A percentile compares a stretch with the other conserved stretches of the same genome.
Evolutionary conservation across 495 filamentous ascomycete species (phyloP).

Genomic region (Xylaria castorea): DNA sequence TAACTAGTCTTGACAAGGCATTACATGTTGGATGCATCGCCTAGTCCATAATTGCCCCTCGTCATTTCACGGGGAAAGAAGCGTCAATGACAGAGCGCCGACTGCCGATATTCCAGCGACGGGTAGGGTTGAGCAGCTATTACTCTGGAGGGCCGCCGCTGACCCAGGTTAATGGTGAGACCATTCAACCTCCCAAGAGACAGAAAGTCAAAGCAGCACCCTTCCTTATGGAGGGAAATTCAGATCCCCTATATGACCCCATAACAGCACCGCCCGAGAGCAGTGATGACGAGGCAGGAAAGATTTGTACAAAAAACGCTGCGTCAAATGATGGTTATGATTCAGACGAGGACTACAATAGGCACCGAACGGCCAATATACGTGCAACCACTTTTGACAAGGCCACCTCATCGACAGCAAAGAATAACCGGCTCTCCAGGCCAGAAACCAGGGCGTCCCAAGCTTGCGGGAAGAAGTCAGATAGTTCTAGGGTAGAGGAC

Average conservation of each 20-base stretch:
- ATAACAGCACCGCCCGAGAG: constrained; percentile 36
- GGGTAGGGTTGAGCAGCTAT: constrained; percentile 26
- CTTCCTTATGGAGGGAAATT: background rate
- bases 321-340: constrained; percentile 12
- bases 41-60: background rate
- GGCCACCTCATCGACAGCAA: background rate
- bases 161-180: constrained; percentile 16
- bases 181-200: constrained; percentile 8
- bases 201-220: constrained; percentile 8
- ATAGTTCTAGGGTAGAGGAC: constrained; percentile 22
- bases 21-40: background rate
- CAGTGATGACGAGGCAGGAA: constrained; percentile 34
- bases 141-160: constrained; percentile 29
- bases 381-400: constrained; percentile 31
- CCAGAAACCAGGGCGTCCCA: constrained; percentile 12
- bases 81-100: constrained; percentile 12
- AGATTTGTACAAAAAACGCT: background rate
- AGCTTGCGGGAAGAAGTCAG: background rate
- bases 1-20: background rate
- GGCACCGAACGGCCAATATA: constrained; percentile 30
- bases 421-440: background rate
- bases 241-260: constrained; percentile 25
- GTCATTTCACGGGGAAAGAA: background rate
- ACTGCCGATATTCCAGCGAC: constrained; percentile 21
- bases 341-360: constrained; percentile 31